Conservation (phyloP, 2,329 filamentous ascomycete species). For the Stachybotrys elegans region DNA sequence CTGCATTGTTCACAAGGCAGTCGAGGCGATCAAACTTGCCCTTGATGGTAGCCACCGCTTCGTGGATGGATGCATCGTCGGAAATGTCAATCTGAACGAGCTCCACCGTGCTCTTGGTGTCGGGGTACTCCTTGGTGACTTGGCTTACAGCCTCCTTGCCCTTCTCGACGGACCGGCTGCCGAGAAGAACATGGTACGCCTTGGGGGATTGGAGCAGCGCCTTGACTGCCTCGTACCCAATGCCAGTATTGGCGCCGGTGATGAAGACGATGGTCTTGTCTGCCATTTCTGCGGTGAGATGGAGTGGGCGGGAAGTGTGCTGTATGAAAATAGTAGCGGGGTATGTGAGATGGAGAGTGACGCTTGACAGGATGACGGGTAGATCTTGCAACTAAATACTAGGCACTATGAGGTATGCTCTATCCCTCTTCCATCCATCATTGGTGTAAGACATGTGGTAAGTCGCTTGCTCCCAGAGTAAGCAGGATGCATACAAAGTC, state of each 20-base stretch:
- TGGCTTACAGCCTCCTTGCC: slow-evolving; percentile 40
- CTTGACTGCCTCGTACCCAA: slow-evolving; percentile 54
- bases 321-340: too few species aligned
- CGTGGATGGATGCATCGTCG: slow-evolving; percentile 45
- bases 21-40: slow-evolving; percentile 42
- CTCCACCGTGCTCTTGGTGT: slow-evolving; percentile 35
- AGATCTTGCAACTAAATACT: too few species aligned
- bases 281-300: slow-evolving; percentile 15
- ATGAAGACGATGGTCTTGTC: slow-evolving; percentile 43
- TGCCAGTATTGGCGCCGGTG: slow-evolving; percentile 57
- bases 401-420: too few species aligned
- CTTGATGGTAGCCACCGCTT: slow-evolving; percentile 36
- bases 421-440: too few species aligned
- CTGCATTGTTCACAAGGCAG: slow-evolving; percentile 53
- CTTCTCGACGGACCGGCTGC: slow-evolving; percentile 45
- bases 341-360: too few species aligned
- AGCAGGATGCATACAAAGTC: too few species aligned
- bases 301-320: too few species aligned
- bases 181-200: slow-evolving; percentile 52
- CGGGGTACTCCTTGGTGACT: slow-evolving; percentile 33
- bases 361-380: too few species aligned
- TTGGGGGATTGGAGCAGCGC: slow-evolving; percentile 41
- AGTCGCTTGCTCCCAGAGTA: too few species aligned
- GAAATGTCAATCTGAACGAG: slow-evolving; percentile 48
- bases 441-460: too few species aligned